Evolutionary conservation across 768 basidiomycete genomes (phyloP).

Genomic region (Russula olivacea): DNA sequence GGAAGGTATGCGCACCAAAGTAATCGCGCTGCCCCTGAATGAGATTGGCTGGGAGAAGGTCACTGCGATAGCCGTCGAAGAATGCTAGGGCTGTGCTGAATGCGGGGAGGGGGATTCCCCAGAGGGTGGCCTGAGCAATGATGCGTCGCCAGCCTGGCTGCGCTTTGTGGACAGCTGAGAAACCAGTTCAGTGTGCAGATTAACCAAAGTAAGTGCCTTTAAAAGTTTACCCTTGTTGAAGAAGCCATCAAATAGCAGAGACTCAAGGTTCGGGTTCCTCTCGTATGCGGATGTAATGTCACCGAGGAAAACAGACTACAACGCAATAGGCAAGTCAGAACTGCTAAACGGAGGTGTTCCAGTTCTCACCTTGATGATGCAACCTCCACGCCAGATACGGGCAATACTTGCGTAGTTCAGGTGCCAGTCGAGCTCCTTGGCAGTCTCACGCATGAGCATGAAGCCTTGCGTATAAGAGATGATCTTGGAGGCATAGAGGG

Average conservation of each 20-base stretch:
- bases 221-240: constrained; percentile 74
- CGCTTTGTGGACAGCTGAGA: constrained; percentile 78
- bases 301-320: constrained; percentile 70
- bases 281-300: constrained; percentile 89
- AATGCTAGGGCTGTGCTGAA: constrained; percentile 97
- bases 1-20: constrained; percentile 99
- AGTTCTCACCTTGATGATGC: constrained; percentile 86
- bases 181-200: constrained; percentile 13
- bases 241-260: constrained; percentile 92
- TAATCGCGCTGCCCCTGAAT: constrained; percentile 98
- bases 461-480: constrained; percentile 99
- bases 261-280: constrained; percentile 81
- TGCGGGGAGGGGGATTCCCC: constrained; percentile 97
- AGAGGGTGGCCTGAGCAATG: constrained; percentile 91
- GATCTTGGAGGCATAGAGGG: constrained; percentile 98
- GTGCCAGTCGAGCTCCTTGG: constrained; percentile 88
- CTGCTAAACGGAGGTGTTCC: neutral
- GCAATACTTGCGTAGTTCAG: constrained; percentile 98
- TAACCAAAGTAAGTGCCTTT: neutral
- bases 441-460: constrained; percentile 98
- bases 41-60: constrained; percentile 88
- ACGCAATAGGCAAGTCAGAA: constrained; percentile 31
- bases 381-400: constrained; percentile 99
- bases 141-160: constrained; percentile 99
- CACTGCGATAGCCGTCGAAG: constrained; percentile 98